Conservation (phyloP, 164 flowering plant species). For the Stephania yunnanensis region DNA sequence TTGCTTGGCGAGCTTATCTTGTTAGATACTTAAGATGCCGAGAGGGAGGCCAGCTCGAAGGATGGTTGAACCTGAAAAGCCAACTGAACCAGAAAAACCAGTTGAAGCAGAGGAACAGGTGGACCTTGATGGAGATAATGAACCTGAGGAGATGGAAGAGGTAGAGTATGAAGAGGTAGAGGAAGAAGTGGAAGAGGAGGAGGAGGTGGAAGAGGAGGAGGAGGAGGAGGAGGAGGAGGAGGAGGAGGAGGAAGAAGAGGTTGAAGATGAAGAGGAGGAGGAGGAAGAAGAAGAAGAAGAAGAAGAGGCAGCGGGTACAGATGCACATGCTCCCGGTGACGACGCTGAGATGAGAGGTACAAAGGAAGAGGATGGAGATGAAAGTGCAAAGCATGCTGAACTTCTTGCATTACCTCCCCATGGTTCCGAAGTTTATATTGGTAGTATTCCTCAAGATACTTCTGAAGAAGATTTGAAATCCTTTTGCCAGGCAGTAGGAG, state of each 20-base stretch:
- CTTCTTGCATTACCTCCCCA: conserved; percentile 93
- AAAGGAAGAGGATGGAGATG: conserved; percentile 34
- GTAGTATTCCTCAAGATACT: conserved; percentile 66
- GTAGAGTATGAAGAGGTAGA: conserved; percentile 72
- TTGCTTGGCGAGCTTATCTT: too few species aligned
- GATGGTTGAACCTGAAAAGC: conserved; percentile 27
- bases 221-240: too few species aligned
- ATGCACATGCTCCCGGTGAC: conserved; percentile 9
- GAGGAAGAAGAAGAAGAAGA: too few species aligned
- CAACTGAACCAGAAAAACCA: conserved; percentile 34
- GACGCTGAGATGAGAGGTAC: conserved; percentile 35
- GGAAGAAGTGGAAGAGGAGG: conserved; percentile 54
- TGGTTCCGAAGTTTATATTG: conserved; percentile 85
- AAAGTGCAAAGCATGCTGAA: conserved; percentile 53
- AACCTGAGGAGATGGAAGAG: conserved; percentile 60
- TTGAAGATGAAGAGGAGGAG: too few species aligned
- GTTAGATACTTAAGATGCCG: too few species aligned
- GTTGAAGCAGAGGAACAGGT: conserved; percentile 51
- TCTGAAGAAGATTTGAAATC: conserved; percentile 59
- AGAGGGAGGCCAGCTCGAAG: too few species aligned
- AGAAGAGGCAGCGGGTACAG: too few species aligned
- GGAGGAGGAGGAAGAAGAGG: too few species aligned
- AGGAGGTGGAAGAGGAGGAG: conserved; percentile 29
- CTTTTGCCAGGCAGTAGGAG: conserved; percentile 69
- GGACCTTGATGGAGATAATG: conserved; percentile 52